Percentiles rank a stretch among this genome's conserved stretches.
phyloP scores from a whole-genome alignment of 225 moss, liverwort and hornwort genomes.

The Sphagnum contortum region DNA sequence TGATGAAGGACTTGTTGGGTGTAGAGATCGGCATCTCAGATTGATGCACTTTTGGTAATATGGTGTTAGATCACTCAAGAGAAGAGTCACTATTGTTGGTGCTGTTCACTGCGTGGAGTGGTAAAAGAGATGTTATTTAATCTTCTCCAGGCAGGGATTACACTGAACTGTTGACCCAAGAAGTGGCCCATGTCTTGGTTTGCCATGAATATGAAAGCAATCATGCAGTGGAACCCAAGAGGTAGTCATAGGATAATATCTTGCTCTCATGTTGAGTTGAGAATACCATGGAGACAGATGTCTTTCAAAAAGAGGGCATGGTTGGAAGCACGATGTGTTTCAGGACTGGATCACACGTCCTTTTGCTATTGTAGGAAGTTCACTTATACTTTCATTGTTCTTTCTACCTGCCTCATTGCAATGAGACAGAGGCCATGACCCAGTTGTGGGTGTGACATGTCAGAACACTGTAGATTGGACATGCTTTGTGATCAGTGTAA shows the following conservation, averaged over 20 bases:
- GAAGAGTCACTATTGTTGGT: conserved; percentile 4
- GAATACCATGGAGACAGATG: neutral
- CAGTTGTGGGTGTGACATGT: neutral
- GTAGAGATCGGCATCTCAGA: conserved; percentile 94
- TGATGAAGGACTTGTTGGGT: conserved; percentile 95
- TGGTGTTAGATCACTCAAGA: conserved; percentile 20
- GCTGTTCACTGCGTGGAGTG: conserved; percentile 12
- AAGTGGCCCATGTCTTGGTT: conserved; percentile 10
- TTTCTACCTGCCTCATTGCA: neutral
- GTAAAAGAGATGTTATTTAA: conserved; percentile 18
- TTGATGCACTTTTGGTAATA: conserved; percentile 53
- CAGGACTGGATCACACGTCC: no score
- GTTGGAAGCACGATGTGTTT: no score
- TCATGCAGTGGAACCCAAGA: conserved; percentile 1
- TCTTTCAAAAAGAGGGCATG: no score
- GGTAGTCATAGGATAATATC: conserved; percentile 1
- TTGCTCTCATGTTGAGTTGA: neutral
- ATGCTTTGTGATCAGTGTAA: conserved; percentile 1
- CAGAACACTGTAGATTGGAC: conserved; percentile 3
- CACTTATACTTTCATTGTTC: no score
- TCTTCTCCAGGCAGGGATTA: conserved; percentile 10
- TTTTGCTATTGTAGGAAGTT: no score
- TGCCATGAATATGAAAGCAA: conserved; percentile 3
- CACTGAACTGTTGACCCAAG: conserved; percentile 15
- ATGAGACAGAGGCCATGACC: neutral